Percentiles rank a stretch among this genome's conserved stretches.
These are phyloP conservation scores for Nannizziopsis arthrosporioides DNA, from an alignment of 2,329 filamentous ascomycete species.

Conservation along the genomic window DNA sequence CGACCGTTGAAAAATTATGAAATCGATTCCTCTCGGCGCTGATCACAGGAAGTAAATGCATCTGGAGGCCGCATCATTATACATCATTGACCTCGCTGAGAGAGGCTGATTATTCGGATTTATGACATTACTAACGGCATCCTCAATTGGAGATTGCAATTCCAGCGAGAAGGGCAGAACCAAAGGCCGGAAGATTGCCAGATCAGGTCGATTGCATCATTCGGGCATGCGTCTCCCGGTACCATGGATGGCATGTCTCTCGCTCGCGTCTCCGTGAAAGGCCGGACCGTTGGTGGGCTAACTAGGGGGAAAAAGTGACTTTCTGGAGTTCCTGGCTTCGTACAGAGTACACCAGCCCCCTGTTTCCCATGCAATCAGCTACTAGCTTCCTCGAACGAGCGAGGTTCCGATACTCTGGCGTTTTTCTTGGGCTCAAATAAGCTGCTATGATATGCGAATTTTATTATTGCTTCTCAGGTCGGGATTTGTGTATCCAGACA, in stretches of 20 bases:
- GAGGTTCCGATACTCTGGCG: not conserved
- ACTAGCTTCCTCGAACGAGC: not conserved
- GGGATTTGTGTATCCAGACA: not conserved
- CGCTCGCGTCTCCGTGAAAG: too few species aligned
- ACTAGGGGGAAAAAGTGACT: too few species aligned
- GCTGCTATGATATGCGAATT: too few species aligned
- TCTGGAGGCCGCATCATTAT: too few species aligned
- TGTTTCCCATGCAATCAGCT: not conserved
- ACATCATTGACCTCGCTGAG: too few species aligned
- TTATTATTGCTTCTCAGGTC: not conserved
- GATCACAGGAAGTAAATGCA: too few species aligned
- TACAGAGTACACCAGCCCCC: not conserved
- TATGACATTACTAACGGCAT: too few species aligned
- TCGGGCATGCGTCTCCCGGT: not conserved
- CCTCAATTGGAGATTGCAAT: not conserved
- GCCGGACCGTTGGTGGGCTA: too few species aligned
- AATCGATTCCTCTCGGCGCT: too few species aligned
- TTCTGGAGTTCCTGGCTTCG: not conserved
- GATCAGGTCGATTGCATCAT: conserved; percentile 6
- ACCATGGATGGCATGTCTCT: not conserved
- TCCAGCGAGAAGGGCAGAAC: not conserved
- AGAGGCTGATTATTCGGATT: too few species aligned
- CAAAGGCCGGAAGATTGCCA: not conserved
- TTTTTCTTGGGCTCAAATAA: too few species aligned
- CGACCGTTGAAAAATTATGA: too few species aligned